Percentiles rank a stretch among this genome's conserved stretches.
Conservation (phyloP, 2,329 filamentous ascomycete genomes). For the Botryotinia calthae region DNA sequence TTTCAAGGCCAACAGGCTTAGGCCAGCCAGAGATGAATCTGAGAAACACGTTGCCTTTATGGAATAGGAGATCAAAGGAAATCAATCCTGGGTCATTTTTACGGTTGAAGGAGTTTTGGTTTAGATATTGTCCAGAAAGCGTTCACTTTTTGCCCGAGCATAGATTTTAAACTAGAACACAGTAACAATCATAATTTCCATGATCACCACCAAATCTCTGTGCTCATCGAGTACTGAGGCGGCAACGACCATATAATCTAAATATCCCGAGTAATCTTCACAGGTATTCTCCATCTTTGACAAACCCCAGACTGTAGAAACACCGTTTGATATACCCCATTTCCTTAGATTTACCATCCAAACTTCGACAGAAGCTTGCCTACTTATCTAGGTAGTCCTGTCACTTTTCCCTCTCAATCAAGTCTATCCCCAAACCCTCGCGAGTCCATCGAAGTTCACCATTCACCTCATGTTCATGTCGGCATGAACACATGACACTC, state of each 20-base stretch:
- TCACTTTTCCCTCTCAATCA: too few relatives aligned
- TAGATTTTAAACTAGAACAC: not conserved
- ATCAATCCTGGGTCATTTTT: not conserved
- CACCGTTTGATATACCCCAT: not conserved
- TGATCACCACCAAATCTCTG: not conserved
- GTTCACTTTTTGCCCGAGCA: not conserved
- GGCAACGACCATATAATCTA: not conserved
- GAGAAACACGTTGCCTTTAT: constrained; percentile 5
- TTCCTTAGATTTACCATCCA: too few relatives aligned
- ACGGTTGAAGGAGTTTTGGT: not conserved
- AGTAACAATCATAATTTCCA: not conserved
- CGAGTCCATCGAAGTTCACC: not conserved
- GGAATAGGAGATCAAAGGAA: not conserved
- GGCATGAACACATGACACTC: not conserved
- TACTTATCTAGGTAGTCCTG: not conserved
- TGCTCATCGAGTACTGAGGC: too few relatives aligned
- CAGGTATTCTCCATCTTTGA: not conserved
- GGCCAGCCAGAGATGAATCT: not conserved
- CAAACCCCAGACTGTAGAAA: not conserved
- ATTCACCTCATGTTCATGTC: not conserved
- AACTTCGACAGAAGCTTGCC: not conserved
- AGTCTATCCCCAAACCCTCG: too few relatives aligned
- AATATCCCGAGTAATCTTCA: not conserved
- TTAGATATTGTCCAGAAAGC: too few relatives aligned
- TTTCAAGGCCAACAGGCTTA: not conserved